Evolutionary conservation across 805 yeast species (phyloP).

Genomic region (baker's yeast (Saccharomyces cerevisiae)): DNA sequence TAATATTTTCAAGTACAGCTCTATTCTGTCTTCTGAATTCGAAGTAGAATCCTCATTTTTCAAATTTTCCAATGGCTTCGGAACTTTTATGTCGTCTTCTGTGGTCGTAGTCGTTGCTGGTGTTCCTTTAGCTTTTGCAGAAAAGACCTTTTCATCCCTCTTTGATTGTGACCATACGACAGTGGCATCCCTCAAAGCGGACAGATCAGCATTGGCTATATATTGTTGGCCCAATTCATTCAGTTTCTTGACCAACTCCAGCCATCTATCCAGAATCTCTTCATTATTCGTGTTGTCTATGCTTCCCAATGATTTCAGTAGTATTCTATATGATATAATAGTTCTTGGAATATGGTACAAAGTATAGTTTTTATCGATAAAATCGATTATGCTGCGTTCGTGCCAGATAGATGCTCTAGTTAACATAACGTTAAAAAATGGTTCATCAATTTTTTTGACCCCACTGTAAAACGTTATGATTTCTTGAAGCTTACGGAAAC

Average conservation of each 20-base stretch:
- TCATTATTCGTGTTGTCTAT: conserved; percentile 39
- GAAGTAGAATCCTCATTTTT: neutral
- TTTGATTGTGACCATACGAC: conserved; percentile 17
- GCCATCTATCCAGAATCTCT: conserved; percentile 51
- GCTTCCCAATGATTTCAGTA: conserved; percentile 58
- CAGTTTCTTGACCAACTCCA: conserved; percentile 39
- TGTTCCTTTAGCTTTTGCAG: neutral
- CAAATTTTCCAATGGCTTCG: neutral
- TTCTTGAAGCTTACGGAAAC: conserved; percentile 45
- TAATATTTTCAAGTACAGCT: conserved; percentile 43
- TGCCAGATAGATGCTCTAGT: conserved; percentile 56
- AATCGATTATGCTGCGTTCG: conserved; percentile 49
- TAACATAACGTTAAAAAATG: conserved; percentile 64
- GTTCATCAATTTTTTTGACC: conserved; percentile 55
- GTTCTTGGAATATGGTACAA: conserved; percentile 48
- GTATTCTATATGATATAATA: conserved; percentile 60
- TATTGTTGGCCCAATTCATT: conserved; percentile 43
- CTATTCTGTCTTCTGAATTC: conserved; percentile 33
- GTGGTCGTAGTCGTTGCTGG: conserved; percentile 9
- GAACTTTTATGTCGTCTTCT: neutral
- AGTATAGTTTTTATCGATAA: conserved; percentile 47
- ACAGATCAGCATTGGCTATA: conserved; percentile 77
- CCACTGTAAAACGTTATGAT: conserved; percentile 45
- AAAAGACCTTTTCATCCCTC: neutral
- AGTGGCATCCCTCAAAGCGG: conserved; percentile 70